phyloP scores from a whole-genome alignment of 768 basidiomycete species.

The Russula earlei region DNA sequence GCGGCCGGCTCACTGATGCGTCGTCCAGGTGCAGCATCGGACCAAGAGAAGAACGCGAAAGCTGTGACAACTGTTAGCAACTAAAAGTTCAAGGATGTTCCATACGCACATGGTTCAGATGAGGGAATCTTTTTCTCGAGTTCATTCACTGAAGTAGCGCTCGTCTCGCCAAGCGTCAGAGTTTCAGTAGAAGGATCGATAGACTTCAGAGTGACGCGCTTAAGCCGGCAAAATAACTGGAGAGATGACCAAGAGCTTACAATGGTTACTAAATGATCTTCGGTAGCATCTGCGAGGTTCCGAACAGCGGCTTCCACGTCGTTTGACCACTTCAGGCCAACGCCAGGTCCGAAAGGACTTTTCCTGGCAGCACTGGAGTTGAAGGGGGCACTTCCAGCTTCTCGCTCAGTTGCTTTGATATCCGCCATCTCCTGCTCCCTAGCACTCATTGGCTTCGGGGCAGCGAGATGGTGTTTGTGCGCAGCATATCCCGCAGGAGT shows the following conservation, averaged over 20 bases:
- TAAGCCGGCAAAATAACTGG: not conserved
- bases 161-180: constrained; percentile 36
- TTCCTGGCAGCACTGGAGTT: constrained; percentile 48
- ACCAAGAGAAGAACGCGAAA: constrained; percentile 64
- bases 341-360: constrained; percentile 47
- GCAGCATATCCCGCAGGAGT: constrained; percentile 61
- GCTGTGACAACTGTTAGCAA: constrained; percentile 23
- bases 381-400: constrained; percentile 39
- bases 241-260: constrained; percentile 34
- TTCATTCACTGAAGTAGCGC: constrained; percentile 33
- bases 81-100: constrained; percentile 9
- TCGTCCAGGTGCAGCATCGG: constrained; percentile 38
- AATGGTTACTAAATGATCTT: constrained; percentile 49
- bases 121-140: constrained; percentile 43
- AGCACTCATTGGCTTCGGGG: constrained; percentile 74
- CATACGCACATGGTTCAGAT: constrained; percentile 45
- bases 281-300: constrained; percentile 41
- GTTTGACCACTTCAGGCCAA: constrained; percentile 59
- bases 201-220: constrained; percentile 32
- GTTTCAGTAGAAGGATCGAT: constrained; percentile 60
- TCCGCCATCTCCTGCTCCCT: constrained; percentile 77
- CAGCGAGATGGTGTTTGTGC: constrained; percentile 60
- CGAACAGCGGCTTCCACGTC: constrained; percentile 58
- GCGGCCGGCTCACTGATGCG: constrained; percentile 44
- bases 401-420: constrained; percentile 67